phyloP scores from a whole-genome alignment of 2,329 filamentous ascomycete genomes.

The Raffaelea ambrosiae region DNA sequence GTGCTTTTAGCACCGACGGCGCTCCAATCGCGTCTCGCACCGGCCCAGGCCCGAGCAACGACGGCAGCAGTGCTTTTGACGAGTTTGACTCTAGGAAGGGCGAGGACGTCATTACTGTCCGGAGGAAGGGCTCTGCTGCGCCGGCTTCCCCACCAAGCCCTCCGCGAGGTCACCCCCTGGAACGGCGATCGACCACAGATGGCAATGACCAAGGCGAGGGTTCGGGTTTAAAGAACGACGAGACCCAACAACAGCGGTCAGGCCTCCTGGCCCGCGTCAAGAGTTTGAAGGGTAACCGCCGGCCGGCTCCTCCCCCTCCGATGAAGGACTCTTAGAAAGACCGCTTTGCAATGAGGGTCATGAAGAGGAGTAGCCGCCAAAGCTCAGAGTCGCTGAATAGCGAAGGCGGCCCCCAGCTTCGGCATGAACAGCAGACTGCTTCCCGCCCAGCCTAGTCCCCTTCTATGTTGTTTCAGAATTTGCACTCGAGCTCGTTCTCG shows the following conservation, averaged over 20 bases:
- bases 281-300: slow-evolving; percentile 66
- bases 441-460: too few species aligned
- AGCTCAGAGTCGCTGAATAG: slow-evolving; percentile 1
- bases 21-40: slow-evolving; percentile 17
- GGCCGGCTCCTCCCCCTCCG: slow-evolving; percentile 22
- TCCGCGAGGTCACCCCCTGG: slow-evolving; percentile 41
- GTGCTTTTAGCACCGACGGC: slow-evolving; percentile 11
- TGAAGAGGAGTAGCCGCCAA: neutral
- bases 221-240: neutral
- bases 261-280: slow-evolving; percentile 71
- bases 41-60: slow-evolving; percentile 21
- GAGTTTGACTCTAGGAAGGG: slow-evolving; percentile 60
- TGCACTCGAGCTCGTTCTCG: too few species aligned
- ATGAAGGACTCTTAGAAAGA: slow-evolving; percentile 15
- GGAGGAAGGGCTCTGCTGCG: slow-evolving; percentile 15
- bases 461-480: too few species aligned
- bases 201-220: slow-evolving; percentile 12
- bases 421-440: too few species aligned
- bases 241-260: neutral
- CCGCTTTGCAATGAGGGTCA: slow-evolving; percentile 4
- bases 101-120: slow-evolving; percentile 41
- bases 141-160: slow-evolving; percentile 48
- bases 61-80: slow-evolving; percentile 58
- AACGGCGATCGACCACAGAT: slow-evolving; percentile 59
- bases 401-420: neutral